phyloP scores from a whole-genome alignment of 495 filamentous ascomycete species.

The Stereocaulon alpinum region DNA sequence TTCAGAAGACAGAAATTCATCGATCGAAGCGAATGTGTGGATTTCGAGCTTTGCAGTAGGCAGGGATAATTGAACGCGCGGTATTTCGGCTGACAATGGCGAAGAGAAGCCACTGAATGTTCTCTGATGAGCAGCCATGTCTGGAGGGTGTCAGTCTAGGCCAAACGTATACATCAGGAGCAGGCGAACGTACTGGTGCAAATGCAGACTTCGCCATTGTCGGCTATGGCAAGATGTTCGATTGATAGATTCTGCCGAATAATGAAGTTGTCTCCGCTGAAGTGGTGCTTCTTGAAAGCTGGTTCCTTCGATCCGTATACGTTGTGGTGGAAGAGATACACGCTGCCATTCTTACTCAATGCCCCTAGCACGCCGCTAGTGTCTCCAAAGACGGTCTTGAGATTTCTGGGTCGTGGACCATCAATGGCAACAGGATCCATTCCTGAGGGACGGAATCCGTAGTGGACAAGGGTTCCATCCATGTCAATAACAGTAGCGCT shows the following conservation, averaged over 20 bases:
- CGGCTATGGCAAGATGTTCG: constrained; percentile 17
- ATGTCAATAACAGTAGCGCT: constrained; percentile 15
- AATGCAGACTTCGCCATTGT: constrained; percentile 19
- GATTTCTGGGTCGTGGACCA: constrained; percentile 6
- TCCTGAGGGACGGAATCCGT: constrained; percentile 9
- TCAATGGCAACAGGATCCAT: background rate
- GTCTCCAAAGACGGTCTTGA: constrained; percentile 19
- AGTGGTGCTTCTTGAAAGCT: constrained; percentile 6
- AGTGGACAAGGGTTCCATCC: constrained; percentile 8
- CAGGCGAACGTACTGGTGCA: constrained; percentile 2
- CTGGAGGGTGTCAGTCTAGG: background rate
- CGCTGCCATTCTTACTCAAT: constrained; percentile 10
- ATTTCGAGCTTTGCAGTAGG: constrained; percentile 8
- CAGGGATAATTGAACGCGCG: background rate
- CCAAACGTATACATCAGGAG: background rate
- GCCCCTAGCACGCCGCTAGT: constrained; percentile 18
- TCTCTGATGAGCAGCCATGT: background rate
- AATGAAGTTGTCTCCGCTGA: constrained; percentile 7
- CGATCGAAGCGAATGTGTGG: constrained; percentile 11
- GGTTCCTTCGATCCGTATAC: background rate
- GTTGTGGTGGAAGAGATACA: constrained; percentile 5
- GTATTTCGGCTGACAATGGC: background rate
- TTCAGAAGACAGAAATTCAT: constrained; percentile 6
- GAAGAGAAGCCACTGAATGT: background rate
- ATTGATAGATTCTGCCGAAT: constrained; percentile 2